Evolutionary conservation across 352 stramenopile genomes (phyloP), one percentile per base, ranked within the genome.

Genomic region (Globisporangium megalacanthum): DNA sequence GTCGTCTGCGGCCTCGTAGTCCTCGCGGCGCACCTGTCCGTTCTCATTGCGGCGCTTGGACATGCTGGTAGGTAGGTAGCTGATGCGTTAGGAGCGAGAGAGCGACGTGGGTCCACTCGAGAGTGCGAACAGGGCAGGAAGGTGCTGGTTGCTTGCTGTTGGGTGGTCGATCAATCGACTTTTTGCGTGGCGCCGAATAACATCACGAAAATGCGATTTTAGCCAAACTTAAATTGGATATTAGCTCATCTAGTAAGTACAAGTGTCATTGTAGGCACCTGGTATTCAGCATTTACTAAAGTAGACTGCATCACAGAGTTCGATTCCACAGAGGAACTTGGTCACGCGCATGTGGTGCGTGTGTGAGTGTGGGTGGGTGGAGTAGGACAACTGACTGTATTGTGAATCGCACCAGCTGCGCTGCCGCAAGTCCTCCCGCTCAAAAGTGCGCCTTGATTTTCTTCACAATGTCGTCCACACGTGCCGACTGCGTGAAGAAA

Each of bases 401-500:
- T 47, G 42, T 47, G 42, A 22, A 31, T 50, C 19, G 46, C 25
- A 29, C 25, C 25, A 29, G 4, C 25, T 29, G 25, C 25, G 25
- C 25, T 29, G 25, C 4, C 25, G 25, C 25, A 4, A 1, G 25
- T 29, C 25, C 25, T 3, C 1, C 0, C 25, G 31, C 29, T 73
- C 72, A 87, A 39, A 89, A 75, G 67, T 89, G 79, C 49, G 69
- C 65, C 68, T 89, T 91, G 56, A 99, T 97, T 68, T 97, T 98
- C 47, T 94, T 83, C 15, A 90, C 89, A 57, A 98, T 96, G 80
- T 98, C 94, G 62, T 93, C 88, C 9, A 96, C 89, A 64, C 89
- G 79, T 65, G 96, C 97, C 54, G 90, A 90, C 77, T 99, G 97
- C 61, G 97, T 99, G 71, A 99, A 99, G 69, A 99, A 99, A 70